Base-by-base conservation (phyloP, 2,329 filamentous ascomycete genomes). In the Colletotrichum lupini region DNA sequence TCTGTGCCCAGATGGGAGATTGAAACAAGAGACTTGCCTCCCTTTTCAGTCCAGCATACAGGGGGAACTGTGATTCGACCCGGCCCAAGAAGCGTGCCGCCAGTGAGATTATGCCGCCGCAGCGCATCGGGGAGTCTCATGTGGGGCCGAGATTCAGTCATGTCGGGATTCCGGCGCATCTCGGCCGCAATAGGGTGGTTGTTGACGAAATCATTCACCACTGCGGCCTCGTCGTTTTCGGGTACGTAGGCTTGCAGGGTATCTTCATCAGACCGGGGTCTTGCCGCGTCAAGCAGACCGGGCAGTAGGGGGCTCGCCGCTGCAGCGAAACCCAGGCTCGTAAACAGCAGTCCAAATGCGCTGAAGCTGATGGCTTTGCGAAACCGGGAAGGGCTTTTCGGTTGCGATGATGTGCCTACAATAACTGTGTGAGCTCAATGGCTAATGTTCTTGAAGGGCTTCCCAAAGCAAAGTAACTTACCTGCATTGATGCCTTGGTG, bases 11-110 rank as follows among this genome's bases (percentile, higher is more conserved):
- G 87, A 80, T 95, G 95, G 66, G 92, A 88, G 55, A 98, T 88
- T 16, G 91, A 90, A 6, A 95, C 90, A 67, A 94, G 85, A 62
- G 87, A 89, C 84, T 91, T 92, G 66, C 94, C 93, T 32, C 87
- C 89, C 26, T 89, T 87, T 76, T 97, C 93, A 67, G 85, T 87
- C 88, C 95, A 98, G 6, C 91, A 89, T 58, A 94, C 87, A 1
- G 96, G 95, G 3, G 96, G 95, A 1, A 98, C 93, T 3, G 91
- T 91, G 74, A 99, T 91, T 81, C 91, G 93, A 37, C 92, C 91
- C 0, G 92, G 88, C 0, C 95, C 95, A 22, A 93, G 81, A 14
- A 99, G 87, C 14, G 93, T 93, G 5, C 94, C 94, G 37, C 90
- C 94, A 0, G 95, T 98, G 65, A 99, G 87, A 82, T 92, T 97